phyloP scores from a whole-genome alignment of 345 rosid genomes.

The Brassica nigra region DNA sequence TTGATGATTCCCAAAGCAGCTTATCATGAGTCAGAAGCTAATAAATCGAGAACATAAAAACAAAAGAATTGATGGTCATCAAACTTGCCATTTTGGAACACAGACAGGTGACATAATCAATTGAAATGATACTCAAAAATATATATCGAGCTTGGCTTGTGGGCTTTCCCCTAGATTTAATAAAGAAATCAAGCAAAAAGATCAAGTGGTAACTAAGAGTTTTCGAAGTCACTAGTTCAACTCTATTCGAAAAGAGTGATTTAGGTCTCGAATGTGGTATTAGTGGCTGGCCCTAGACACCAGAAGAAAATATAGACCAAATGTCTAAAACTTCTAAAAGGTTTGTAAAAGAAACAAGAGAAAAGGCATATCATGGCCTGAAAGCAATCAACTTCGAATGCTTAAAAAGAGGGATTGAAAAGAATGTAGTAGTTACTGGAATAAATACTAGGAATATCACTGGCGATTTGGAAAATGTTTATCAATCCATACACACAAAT shows the following conservation, averaged over 20 bases:
- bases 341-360: background rate
- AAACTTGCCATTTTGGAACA: constrained; percentile 15
- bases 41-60: constrained; percentile 7
- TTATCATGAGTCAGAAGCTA: constrained; percentile 14
- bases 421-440: background rate
- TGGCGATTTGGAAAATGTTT: background rate
- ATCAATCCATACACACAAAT: background rate
- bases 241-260: background rate
- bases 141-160: background rate
- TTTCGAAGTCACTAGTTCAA: background rate
- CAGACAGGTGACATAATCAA: background rate
- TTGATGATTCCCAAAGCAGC: constrained; percentile 39
- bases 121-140: background rate
- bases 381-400: background rate
- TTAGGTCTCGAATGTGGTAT: background rate
- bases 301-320: background rate
- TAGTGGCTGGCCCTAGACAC: background rate
- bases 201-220: background rate
- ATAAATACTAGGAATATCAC: background rate
- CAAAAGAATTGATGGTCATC: background rate
- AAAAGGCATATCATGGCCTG: background rate
- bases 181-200: background rate
- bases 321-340: background rate
- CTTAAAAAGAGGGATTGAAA: background rate
- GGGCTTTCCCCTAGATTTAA: background rate